Percentiles rank a stretch among this genome's conserved stretches.
These are phyloP conservation scores for Thermomucor indicae-seudaticae DNA, from an alignment of 371 early-diverging fungal genomes.

Conservation along the genomic window DNA sequence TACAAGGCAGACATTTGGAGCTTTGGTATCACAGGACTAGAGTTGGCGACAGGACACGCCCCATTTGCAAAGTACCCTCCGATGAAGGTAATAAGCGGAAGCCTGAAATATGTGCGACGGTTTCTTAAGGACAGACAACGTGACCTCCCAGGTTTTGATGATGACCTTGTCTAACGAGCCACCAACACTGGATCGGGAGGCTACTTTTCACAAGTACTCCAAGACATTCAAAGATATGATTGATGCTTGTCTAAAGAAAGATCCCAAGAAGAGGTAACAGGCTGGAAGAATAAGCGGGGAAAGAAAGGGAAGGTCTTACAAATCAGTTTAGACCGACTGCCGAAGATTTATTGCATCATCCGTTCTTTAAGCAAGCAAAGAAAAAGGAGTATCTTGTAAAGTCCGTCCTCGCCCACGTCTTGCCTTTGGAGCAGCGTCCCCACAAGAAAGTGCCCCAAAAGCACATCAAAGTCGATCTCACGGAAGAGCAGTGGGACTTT, in stretches of 20 bases:
- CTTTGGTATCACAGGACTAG: conserved; percentile 89
- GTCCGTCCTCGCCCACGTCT: conserved; percentile 58
- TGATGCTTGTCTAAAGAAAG: conserved; percentile 78
- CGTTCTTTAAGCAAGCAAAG: conserved; percentile 83
- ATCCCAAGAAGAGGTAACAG: conserved; percentile 76
- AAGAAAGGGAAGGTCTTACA: too few species aligned
- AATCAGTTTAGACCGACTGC: conserved; percentile 62
- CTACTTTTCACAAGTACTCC: conserved; percentile 69
- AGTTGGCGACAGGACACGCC: conserved; percentile 89
- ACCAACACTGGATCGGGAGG: conserved; percentile 80
- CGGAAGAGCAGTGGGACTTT: conserved; percentile 44
- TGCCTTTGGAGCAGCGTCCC: conserved; percentile 65
- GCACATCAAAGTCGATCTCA: conserved; percentile 23
- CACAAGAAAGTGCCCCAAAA: conserved; percentile 40
- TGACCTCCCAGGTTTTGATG: conserved; percentile 69
- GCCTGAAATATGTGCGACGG: not conserved
- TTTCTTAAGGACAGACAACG: not conserved
- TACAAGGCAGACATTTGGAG: conserved; percentile 93
- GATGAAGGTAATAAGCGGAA: conserved; percentile 58
- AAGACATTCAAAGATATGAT: conserved; percentile 85
- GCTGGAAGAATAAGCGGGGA: too few species aligned
- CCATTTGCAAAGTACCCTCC: conserved; percentile 92
- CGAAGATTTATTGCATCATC: conserved; percentile 71
- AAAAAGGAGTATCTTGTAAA: conserved; percentile 65
- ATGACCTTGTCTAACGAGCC: conserved; percentile 87